Evolutionary conservation across 2,329 filamentous ascomycete species (phyloP).

Genomic region (Fusarium clavum): DNA sequence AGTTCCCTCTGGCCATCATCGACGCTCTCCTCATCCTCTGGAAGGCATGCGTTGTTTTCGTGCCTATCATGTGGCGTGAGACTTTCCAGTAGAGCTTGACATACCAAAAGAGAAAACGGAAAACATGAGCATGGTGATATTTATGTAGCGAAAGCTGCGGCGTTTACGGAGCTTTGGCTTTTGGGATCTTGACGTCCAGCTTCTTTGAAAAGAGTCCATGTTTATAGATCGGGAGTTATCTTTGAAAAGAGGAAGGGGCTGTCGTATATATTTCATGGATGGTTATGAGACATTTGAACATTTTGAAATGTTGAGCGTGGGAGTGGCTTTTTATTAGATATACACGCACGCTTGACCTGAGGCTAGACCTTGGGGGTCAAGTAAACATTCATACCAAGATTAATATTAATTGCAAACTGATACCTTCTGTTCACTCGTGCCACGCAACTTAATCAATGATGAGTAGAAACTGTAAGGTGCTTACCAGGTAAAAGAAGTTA

Average conservation of each 20-base stretch:
- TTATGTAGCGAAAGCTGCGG: constrained; percentile 36
- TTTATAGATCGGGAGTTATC: neutral
- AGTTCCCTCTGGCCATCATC: constrained; percentile 69
- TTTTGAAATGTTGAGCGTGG: constrained; percentile 32
- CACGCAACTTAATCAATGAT: too few relatives aligned
- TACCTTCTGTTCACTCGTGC: neutral
- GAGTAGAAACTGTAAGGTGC: neutral
- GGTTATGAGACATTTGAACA: constrained; percentile 42
- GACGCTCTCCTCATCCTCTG: constrained; percentile 78
- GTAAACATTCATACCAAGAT: constrained; percentile 24
- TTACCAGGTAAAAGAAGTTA: neutral
- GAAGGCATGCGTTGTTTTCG: constrained; percentile 83
- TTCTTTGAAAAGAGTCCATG: constrained; percentile 17
- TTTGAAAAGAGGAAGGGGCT: constrained; percentile 1
- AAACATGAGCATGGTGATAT: neutral
- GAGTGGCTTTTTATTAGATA: constrained; percentile 29
- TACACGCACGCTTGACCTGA: constrained; percentile 11
- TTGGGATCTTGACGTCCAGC: constrained; percentile 32
- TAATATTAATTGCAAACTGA: constrained; percentile 43
- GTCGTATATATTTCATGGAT: constrained; percentile 18
- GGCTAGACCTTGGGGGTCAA: neutral
- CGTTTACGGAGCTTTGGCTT: constrained; percentile 40
- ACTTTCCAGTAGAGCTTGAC: constrained; percentile 45
- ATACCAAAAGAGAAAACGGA: neutral
- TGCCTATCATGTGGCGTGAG: constrained; percentile 83